Conservation (phyloP, 176 grass and related monocot species). For the Oryza glaberrima region DNA sequence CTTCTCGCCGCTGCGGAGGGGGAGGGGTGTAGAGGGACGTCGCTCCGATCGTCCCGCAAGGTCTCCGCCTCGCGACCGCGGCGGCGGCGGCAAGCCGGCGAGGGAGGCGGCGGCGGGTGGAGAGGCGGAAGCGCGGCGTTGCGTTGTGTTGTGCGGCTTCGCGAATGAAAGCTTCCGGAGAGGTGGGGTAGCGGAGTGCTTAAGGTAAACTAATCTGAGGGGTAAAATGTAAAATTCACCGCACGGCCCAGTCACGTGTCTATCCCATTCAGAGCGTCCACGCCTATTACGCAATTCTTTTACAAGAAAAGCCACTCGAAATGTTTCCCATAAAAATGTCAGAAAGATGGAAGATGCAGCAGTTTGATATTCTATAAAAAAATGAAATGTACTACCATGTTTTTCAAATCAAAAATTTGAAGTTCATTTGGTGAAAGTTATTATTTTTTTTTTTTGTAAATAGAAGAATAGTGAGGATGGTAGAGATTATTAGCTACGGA, state of each 20-base stretch:
- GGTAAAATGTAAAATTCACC: slow-evolving; percentile 1
- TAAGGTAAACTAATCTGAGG: not conserved
- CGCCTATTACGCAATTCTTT: too few species aligned
- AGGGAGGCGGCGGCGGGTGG: not conserved
- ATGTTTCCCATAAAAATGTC: not conserved
- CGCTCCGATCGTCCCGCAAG: slow-evolving; percentile 19
- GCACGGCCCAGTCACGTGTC: not conserved
- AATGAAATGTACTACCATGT: too few species aligned
- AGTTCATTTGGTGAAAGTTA: not conserved
- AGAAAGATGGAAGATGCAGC: too few species aligned
- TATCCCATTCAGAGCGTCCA: too few species aligned
- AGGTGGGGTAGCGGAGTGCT: not conserved
- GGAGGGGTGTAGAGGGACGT: not conserved
- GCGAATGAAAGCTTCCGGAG: slow-evolving; percentile 14
- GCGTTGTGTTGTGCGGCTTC: slow-evolving; percentile 32
- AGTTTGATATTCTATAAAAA: too few species aligned
- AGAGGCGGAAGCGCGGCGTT: slow-evolving; percentile 32
- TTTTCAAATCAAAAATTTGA: not conserved
- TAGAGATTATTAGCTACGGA: not conserved
- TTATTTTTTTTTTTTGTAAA: not conserved
- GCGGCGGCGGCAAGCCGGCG: not conserved
- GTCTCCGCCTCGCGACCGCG: not conserved
- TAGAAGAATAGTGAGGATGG: not conserved
- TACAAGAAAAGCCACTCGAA: not conserved
- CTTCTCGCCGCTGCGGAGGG: slow-evolving; percentile 9